These are phyloP conservation scores for Heritiera fomes DNA, from an alignment of 345 rosid genomes.

Conservation along the genomic window DNA sequence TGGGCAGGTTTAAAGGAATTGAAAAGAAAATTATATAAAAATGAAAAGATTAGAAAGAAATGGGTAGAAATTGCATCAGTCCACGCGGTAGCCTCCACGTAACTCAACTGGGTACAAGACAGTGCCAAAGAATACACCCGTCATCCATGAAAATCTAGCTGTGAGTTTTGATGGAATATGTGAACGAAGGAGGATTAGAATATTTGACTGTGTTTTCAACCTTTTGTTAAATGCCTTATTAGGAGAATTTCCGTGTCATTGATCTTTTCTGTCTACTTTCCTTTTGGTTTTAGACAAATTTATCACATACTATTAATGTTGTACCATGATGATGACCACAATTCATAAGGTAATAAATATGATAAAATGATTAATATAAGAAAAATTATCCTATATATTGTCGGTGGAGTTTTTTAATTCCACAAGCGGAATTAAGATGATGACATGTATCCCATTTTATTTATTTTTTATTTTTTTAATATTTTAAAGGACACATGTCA, in stretches of 20 bases:
- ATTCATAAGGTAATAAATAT: no score
- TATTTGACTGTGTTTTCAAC: not conserved
- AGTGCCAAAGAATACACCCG: slow-evolving; percentile 31
- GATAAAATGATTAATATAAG: no score
- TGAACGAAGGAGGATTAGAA: not conserved
- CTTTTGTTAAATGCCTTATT: not conserved
- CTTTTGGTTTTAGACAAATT: not conserved
- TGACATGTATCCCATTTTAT: no score
- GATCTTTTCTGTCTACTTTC: no score
- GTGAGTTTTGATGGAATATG: slow-evolving; percentile 22
- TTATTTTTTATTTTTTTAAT: no score
- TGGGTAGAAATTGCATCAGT: slow-evolving; percentile 32
- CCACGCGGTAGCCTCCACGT: slow-evolving; percentile 35
- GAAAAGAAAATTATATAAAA: not conserved
- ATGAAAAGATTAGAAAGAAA: not conserved
- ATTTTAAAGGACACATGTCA: no score
- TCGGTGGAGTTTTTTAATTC: no score
- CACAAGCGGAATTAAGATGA: no score
- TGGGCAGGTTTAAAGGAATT: slow-evolving; percentile 16
- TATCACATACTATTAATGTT: not conserved
- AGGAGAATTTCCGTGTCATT: no score
- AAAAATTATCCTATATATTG: no score
- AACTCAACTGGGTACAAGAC: slow-evolving; percentile 34
- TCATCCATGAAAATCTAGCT: slow-evolving; percentile 37
- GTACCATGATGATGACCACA: no score